Evolutionary conservation across 2,329 filamentous ascomycete species (phyloP).

Genomic region (Microsporum canis): DNA sequence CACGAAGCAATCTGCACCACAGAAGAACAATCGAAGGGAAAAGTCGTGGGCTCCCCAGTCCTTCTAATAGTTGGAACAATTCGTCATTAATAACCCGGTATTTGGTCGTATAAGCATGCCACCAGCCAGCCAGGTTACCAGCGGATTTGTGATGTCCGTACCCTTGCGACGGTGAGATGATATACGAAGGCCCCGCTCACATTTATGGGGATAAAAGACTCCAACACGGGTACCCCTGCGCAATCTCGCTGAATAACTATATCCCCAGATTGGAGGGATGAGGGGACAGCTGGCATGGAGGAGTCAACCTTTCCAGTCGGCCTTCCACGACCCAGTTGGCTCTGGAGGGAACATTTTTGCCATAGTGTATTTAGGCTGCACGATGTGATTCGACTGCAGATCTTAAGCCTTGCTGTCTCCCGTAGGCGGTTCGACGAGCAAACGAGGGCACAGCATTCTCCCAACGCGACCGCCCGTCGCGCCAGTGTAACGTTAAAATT

Average conservation of each 20-base stretch:
- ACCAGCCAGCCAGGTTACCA: neutral
- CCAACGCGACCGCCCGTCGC: neutral
- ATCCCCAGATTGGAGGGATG: neutral
- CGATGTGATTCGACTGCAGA: constrained; percentile 1
- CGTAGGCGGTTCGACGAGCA: neutral
- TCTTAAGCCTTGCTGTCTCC: neutral
- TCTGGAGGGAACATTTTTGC: neutral
- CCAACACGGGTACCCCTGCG: neutral
- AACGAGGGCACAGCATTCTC: neutral
- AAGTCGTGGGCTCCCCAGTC: neutral
- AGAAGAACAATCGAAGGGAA: neutral
- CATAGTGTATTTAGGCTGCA: neutral
- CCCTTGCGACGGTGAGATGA: neutral
- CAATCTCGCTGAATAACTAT: neutral
- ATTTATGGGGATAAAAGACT: neutral
- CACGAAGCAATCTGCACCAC: constrained; percentile 1
- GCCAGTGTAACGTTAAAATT: constrained; percentile 3
- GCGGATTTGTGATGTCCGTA: neutral
- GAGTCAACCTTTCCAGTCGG: neutral
- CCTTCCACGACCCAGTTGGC: neutral
- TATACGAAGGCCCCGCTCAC: constrained; percentile 1
- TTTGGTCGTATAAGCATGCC: neutral
- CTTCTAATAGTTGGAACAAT: neutral
- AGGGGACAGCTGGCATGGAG: neutral
- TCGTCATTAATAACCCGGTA: neutral